Conservation (phyloP, 306 rosid genomes). For the Dryas drummondii region DNA sequence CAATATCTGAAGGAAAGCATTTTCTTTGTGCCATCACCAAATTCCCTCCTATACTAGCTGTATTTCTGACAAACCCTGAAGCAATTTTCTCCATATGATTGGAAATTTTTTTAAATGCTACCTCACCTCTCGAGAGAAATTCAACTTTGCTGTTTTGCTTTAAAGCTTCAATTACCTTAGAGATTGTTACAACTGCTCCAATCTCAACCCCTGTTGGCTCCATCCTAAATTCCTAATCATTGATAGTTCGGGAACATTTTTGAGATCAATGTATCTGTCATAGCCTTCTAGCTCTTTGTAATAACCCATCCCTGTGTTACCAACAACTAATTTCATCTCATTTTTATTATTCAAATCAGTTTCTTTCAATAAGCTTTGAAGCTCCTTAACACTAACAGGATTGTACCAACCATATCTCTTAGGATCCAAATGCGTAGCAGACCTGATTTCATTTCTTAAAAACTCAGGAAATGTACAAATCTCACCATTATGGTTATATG, state of each 20-base stretch:
- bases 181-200: conserved; percentile 71
- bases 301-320: conserved; percentile 83
- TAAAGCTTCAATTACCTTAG: conserved; percentile 60
- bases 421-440: conserved; percentile 38
- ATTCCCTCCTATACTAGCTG: conserved; percentile 87
- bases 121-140: conserved; percentile 34
- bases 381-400: conserved; percentile 55
- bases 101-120: conserved; percentile 51
- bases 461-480: conserved; percentile 55
- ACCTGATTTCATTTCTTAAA: conserved; percentile 48
- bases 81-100: conserved; percentile 80
- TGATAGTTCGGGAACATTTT: conserved; percentile 54
- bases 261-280: conserved; percentile 61
- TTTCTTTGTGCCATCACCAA: conserved; percentile 82
- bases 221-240: conserved; percentile 40
- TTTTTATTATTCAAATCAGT: conserved; percentile 22
- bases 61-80: conserved; percentile 58
- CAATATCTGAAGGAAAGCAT: conserved; percentile 86
- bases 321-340: conserved; percentile 52
- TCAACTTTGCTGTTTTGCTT: conserved; percentile 28
- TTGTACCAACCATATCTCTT: conserved; percentile 50
- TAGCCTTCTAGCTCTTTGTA: conserved; percentile 53
- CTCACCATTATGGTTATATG: conserved; percentile 31
- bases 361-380: conserved; percentile 39
- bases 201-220: conserved; percentile 61